Evolutionary conservation across 2,329 filamentous ascomycete species (phyloP).

Genomic region (Chaetomium olivaceum): DNA sequence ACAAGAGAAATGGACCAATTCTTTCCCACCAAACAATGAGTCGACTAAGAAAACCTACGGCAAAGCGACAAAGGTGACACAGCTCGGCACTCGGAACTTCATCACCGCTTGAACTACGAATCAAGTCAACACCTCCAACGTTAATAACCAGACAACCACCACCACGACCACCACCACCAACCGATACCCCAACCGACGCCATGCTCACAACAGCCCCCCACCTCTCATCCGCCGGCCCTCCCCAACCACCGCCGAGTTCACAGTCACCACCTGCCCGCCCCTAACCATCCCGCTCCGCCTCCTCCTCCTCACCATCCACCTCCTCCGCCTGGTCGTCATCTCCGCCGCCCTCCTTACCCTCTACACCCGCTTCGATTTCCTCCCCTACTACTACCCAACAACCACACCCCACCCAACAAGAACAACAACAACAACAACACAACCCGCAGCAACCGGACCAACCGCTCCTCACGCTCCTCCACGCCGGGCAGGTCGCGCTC

Average conservation of each 20-base stretch:
- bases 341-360: constrained; percentile 49
- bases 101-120: background rate
- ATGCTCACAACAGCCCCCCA: constrained; percentile 65
- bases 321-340: constrained; percentile 45
- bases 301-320: constrained; percentile 45
- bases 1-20: background rate
- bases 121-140: background rate
- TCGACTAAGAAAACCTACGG: background rate
- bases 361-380: constrained; percentile 47
- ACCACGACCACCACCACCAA: constrained; percentile 17
- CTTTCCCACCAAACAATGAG: background rate
- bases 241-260: constrained; percentile 88
- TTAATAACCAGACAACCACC: background rate
- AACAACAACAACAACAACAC: background rate
- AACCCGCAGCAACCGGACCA: background rate
- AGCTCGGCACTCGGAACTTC: background rate
- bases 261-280: constrained; percentile 75
- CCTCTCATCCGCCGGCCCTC: constrained; percentile 69
- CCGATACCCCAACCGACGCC: constrained; percentile 15
- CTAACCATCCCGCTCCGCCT: constrained; percentile 51
- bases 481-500: constrained; percentile 13
- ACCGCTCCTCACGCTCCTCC: constrained; percentile 32
- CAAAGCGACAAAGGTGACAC: background rate
- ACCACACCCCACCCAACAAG: too few relatives aligned
- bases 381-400: background rate